A percentile compares a stretch with the other conserved stretches of the same genome.
Evolutionary conservation across 805 yeast species (phyloP).

Genomic region (Suhomyces pyralidae): DNA sequence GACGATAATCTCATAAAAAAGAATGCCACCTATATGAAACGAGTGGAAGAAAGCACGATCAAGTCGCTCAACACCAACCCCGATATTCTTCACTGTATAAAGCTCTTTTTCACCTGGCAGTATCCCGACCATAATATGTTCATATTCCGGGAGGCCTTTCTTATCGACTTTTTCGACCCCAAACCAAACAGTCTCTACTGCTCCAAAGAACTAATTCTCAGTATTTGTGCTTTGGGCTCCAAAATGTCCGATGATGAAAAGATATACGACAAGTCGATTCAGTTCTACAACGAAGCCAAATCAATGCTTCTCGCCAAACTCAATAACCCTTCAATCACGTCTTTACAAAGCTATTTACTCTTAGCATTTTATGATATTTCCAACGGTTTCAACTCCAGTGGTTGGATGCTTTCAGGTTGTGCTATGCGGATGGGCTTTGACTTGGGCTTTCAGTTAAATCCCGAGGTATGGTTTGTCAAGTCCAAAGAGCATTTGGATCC

Average conservation of each 20-base stretch:
- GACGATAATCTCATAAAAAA: conserved; percentile 27
- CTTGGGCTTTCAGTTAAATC: conserved; percentile 60
- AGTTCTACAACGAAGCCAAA: conserved; percentile 49
- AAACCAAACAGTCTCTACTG: conserved; percentile 51
- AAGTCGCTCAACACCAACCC: conserved; percentile 32
- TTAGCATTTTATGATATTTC: conserved; percentile 62
- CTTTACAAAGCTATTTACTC: conserved; percentile 56
- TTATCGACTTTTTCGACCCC: conserved; percentile 59
- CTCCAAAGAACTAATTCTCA: conserved; percentile 50
- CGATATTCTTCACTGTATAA: conserved; percentile 34
- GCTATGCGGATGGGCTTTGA: conserved; percentile 66
- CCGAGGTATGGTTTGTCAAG: conserved; percentile 55
- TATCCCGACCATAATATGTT: conserved; percentile 64
- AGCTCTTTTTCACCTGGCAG: conserved; percentile 58
- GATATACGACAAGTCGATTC: conserved; percentile 38
- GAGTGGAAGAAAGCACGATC: conserved; percentile 14
- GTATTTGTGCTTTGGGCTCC: conserved; percentile 60
- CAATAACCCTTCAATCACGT: conserved; percentile 49
- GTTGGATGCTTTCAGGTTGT: conserved; percentile 62
- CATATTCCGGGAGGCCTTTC: conserved; percentile 60
- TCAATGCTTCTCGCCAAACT: conserved; percentile 40
- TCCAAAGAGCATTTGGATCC: conserved; percentile 39
- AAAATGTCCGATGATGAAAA: conserved; percentile 44
- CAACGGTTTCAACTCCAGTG: conserved; percentile 54
- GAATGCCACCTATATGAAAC: conserved; percentile 8